These are phyloP conservation scores for Cercospora nicotianae DNA, from an alignment of 2,329 filamentous ascomycete genomes.

Conservation along the genomic window DNA sequence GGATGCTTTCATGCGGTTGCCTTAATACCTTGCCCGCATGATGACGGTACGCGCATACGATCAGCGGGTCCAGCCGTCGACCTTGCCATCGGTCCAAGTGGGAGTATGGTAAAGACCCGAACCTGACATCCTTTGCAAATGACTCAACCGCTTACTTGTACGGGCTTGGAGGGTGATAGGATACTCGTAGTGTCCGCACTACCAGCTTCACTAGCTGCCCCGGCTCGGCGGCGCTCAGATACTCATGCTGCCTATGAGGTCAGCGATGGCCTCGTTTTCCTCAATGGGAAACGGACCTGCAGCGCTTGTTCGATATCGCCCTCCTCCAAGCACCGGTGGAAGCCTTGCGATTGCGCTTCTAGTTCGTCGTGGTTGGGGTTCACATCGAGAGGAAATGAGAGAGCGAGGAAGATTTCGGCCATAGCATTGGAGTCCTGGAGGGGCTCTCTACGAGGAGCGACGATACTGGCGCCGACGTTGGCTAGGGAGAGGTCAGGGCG, in stretches of 20 bases:
- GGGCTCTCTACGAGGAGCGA: not conserved
- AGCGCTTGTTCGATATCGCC: not conserved
- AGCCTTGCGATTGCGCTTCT: not conserved
- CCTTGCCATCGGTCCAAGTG: not conserved
- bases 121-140: not conserved
- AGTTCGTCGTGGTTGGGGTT: not conserved
- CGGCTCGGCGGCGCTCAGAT: not conserved
- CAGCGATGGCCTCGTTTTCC: not conserved
- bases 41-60: no score
- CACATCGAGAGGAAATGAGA: not conserved
- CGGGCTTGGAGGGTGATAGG: not conserved
- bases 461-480: not conserved
- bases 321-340: not conserved
- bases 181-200: not conserved
- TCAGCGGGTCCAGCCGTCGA: not conserved
- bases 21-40: no score
- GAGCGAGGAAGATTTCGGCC: not conserved
- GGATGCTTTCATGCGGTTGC: no score
- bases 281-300: not conserved
- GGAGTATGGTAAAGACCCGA: not conserved
- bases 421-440: not conserved
- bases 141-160: not conserved
- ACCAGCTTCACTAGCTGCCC: not conserved
- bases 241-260: not conserved
- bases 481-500: not conserved